Evolutionary conservation across 2,329 filamentous ascomycete species (phyloP), one percentile per base, ranked within the genome.

Genomic region (Epichloe baconii): DNA sequence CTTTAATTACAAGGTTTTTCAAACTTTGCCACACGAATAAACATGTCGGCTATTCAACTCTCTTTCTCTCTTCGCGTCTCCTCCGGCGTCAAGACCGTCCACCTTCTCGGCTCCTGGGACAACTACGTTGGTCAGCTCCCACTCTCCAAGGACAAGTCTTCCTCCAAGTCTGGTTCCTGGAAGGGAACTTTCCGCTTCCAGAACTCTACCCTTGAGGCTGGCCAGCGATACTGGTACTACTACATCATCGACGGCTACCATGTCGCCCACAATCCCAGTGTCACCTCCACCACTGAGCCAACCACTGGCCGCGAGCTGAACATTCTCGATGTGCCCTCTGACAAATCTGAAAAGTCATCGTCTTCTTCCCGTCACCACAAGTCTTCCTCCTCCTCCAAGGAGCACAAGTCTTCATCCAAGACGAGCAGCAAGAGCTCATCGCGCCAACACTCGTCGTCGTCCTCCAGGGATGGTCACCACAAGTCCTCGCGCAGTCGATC

Each of bases 181-280:
- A 87, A 90, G 69, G 93, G 91, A 65, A 94, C 88, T 64, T 96
- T 98, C 78, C 85, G 88, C 74, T 96, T 98, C 75, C 86, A 93
- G 73, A 85, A 85, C 67, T 73, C 81, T 56, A 91, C 88, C 54
- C 80, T 97, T 62, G 83, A 91, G 76, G 77, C 88, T 62, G 89
- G 91, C 68, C 83, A 88, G 68, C 85, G 91, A 67, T 97, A 97
- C 82, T 98, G 93, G 93, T 98, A 97, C 83, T 98, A 98, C 82
- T 98, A 96, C 79, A 96, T 97, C 82, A 93, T 97, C 70, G 93
- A 98, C 70, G 93, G 93, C 62, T 96, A 96, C 82, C 90, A 96
- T 71, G 85, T 95, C 68, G 90, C 90, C 55, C 91, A 97, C 79
- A 93, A 97, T 74, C 90, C 91, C 60, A 87, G 86, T 68, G 84